Evolutionary conservation across 106 monocot species (phyloP), one percentile per base, ranked within the genome.

Genomic region (Narthecium ossifragum): DNA sequence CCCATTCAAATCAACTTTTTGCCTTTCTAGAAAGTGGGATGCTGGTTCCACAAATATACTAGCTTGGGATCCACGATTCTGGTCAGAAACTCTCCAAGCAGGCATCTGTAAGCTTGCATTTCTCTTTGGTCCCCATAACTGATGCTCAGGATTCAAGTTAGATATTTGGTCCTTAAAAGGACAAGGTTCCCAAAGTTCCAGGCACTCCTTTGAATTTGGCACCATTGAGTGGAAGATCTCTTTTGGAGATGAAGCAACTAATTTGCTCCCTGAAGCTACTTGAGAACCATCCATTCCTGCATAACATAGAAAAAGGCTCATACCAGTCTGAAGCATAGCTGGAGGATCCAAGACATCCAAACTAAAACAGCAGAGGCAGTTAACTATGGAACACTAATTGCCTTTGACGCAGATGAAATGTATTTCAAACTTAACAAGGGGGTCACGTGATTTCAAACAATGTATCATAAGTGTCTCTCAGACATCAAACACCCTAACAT

Each of bases 221-320:
- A 63, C 69, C 26, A 45, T 50, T 28, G 65, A 37, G 47, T 57
- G 30, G 31, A 71, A 60, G 52, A 68, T 79, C 23, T 64, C 70
- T 43, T 79, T 24, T 18, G 79, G 55, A 62, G 79, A 76, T 53
- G 80, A 55, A 33, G 66, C 61, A 34, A 78, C 43, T 53, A 76
- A 67, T 37, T 70, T 73, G 52, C 69, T 69, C 49, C 69, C 80
- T 45, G 80, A 56, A 62, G 78, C 39, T 46, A 69, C 37, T 46
- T 53, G 26, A 53, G 73, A 61, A 59, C 58, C 71, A n/a, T 66
- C 70, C 40, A 23, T 26, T 52, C 73, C 75, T 78, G 59, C 17
- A 63, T 31, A 43, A 65, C 26, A 53, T 29, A 23, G 46, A 48
- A 13, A 18, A 48, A 37, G 36, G 43, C n/a, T n/a, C n/a, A n/a